Percentiles rank a stretch among this genome's conserved stretches.
phyloP scores from a whole-genome alignment of 148 eudicot genomes.

The Silene uniflora region DNA sequence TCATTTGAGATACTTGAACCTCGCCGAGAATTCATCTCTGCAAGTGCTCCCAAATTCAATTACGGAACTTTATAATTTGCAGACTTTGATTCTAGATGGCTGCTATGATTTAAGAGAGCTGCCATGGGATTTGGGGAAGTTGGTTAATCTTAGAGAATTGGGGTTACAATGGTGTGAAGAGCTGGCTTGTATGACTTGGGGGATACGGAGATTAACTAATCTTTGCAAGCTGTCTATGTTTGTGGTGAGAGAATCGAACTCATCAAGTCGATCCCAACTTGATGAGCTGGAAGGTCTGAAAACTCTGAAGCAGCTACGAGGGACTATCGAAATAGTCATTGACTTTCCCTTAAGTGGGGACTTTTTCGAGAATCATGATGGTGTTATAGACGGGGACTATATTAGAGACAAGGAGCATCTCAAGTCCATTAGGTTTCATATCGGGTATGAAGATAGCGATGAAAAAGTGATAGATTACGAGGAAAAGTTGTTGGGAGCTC shows the following conservation, averaged over 20 bases:
- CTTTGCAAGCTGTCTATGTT: neutral
- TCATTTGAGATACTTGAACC: slow-evolving; percentile 15
- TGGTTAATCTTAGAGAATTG: neutral
- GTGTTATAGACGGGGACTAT: neutral
- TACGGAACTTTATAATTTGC: slow-evolving; percentile 8
- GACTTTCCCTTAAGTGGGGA: neutral
- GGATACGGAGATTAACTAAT: neutral
- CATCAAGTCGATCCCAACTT: neutral
- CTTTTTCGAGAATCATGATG: neutral
- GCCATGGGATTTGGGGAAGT: neutral
- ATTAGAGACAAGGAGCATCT: neutral
- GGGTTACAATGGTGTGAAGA: neutral
- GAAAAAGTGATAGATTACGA: neutral
- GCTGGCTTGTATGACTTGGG: neutral
- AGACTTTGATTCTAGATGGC: neutral
- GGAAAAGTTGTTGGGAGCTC: slow-evolving; percentile 16
- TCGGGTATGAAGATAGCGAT: neutral
- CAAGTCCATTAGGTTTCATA: neutral
- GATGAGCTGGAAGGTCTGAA: neutral
- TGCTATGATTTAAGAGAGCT: neutral
- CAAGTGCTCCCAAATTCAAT: slow-evolving; percentile 11
- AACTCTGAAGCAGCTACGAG: neutral
- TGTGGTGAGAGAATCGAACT: neutral
- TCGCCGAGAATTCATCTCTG: neutral
- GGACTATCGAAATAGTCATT: neutral